Conservation (phyloP, 1,284 basidiomycete genomes). For the Rhodotorula glutinis region DNA sequence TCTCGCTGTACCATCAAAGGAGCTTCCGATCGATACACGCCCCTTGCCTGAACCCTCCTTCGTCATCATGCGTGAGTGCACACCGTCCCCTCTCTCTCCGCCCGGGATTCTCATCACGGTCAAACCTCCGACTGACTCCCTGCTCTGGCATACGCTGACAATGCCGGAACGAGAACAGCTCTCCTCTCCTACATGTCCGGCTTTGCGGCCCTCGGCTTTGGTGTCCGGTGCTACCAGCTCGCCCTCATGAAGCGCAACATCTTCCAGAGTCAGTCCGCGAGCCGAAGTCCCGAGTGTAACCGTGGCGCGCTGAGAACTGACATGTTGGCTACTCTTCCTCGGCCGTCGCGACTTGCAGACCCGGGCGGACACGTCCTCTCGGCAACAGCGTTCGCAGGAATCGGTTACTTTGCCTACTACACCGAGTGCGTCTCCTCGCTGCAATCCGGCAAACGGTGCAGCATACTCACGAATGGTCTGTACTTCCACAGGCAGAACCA, state of each 20-base stretch:
- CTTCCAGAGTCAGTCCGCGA: conserved; percentile 41
- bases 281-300: background rate
- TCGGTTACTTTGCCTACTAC: conserved; percentile 41
- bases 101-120: too few species aligned
- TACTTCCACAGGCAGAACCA: conserved; percentile 19
- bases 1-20: too few species aligned
- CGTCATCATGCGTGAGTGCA: too few species aligned
- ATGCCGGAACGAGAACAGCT: background rate
- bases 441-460: too few species aligned
- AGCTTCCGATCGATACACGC: too few species aligned
- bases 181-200: conserved; percentile 25
- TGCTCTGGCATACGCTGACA: too few species aligned
- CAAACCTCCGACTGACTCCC: too few species aligned
- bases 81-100: too few species aligned
- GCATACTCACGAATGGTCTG: background rate
- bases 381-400: conserved; percentile 33
- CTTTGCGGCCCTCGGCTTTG: conserved; percentile 41
- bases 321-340: too few species aligned
- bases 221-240: conserved; percentile 43
- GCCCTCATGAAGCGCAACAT: conserved; percentile 46
- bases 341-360: conserved; percentile 35
- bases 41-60: too few species aligned
- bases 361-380: conserved; percentile 44
- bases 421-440: conserved; percentile 34
- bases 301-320: too few species aligned